These are phyloP conservation scores for Sugiyamaella boreocaroliniensis DNA, from an alignment of 805 yeast genomes.

Conservation along the genomic window DNA sequence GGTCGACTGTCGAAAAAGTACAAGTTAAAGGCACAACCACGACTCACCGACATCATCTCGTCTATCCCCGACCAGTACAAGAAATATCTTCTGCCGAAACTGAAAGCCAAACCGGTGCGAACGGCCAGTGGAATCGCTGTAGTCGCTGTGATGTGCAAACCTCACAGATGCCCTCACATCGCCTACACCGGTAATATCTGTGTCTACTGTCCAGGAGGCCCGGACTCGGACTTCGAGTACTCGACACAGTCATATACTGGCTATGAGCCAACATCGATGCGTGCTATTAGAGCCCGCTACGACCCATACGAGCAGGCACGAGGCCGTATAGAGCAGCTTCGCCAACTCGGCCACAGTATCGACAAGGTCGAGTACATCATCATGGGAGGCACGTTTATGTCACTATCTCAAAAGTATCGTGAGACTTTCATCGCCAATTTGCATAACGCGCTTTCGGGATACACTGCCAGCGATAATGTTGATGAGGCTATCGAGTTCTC, in stretches of 20 bases:
- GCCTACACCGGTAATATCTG: conserved; percentile 98
- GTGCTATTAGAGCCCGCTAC: conserved; percentile 97
- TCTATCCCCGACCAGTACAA: conserved; percentile 95
- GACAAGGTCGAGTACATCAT: conserved; percentile 96
- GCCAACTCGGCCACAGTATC: conserved; percentile 91
- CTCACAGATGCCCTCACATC: conserved; percentile 97
- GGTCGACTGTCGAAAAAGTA: conserved; percentile 82
- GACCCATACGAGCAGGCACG: conserved; percentile 98
- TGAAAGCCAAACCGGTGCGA: conserved; percentile 97
- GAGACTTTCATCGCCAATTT: conserved; percentile 82
- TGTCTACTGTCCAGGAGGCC: conserved; percentile 98
- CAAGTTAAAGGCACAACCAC: conserved; percentile 84
- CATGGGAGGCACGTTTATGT: conserved; percentile 99
- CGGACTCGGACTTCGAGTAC: conserved; percentile 96
- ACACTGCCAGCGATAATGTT: conserved; percentile 64
- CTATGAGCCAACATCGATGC: conserved; percentile 97
- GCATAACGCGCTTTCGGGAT: conserved; percentile 94
- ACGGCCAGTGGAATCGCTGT: conserved; percentile 99
- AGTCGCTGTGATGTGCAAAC: conserved; percentile 98
- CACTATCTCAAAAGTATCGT: conserved; percentile 80
- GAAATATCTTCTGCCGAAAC: conserved; percentile 81
- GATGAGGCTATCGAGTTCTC: conserved; percentile 89
- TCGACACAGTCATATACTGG: conserved; percentile 98
- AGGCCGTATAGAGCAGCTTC: conserved; percentile 91
- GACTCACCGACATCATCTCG: conserved; percentile 88